A percentile compares a stretch with the other conserved stretches of the same genome.
phyloP scores from a whole-genome alignment of 768 basidiomycete genomes.

The Mycena kentingensis region DNA sequence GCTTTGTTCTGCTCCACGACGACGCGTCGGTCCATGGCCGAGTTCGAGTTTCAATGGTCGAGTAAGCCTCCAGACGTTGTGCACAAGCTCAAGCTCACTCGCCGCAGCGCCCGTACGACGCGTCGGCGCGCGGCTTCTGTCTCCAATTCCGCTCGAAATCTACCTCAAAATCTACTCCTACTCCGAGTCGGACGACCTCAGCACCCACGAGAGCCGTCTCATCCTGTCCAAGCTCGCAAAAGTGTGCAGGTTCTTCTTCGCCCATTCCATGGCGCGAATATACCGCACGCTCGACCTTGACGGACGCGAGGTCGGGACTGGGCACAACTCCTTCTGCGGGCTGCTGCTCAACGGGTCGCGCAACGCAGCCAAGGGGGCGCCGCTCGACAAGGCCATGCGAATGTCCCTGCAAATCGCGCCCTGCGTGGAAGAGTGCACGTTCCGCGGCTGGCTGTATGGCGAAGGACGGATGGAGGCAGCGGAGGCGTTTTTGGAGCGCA shows the following conservation, averaged over 20 bases:
- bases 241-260: constrained; percentile 47
- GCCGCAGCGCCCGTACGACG: constrained; percentile 31
- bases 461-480: background rate
- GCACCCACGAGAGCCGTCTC: constrained; percentile 20
- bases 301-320: background rate
- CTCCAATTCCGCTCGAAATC: constrained; percentile 46
- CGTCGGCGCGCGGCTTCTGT: constrained; percentile 10
- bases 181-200: constrained; percentile 23
- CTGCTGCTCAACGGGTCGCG: background rate
- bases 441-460: constrained; percentile 10
- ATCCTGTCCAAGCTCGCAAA: constrained; percentile 35
- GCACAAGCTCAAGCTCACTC: background rate
- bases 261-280: constrained; percentile 39
- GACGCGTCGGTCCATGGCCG: background rate
- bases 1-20: background rate
- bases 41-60: constrained; percentile 8
- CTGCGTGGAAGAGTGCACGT: constrained; percentile 10
- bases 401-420: constrained; percentile 4
- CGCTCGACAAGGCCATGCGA: background rate
- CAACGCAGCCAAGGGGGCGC: background rate
- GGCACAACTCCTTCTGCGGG: constrained; percentile 4
- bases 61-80: background rate
- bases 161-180: constrained; percentile 44
- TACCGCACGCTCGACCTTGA: constrained; percentile 37
- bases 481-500: background rate